Base-by-base conservation (phyloP, 106 monocot genomes). In the Apostasia shenzhenica region DNA sequence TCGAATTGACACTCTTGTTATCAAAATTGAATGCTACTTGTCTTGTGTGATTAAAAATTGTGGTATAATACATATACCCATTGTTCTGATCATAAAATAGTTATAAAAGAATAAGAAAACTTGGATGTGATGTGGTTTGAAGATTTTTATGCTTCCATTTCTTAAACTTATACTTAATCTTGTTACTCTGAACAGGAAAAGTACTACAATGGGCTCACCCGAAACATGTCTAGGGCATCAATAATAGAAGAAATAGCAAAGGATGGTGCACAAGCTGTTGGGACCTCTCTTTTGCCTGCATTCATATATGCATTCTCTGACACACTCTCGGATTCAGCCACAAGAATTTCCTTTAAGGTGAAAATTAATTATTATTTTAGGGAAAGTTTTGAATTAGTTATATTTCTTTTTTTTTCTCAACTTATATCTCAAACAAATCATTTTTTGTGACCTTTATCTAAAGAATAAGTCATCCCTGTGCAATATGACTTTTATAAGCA, bases 261-360 rank as follows among this genome's bases (percentile, higher is more conserved):
- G 12, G 54, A 83, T 57, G 83, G 76, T 7, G 74, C 52, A 0
- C 39, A 13, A 44, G 77, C 72, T 26, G 69, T 86, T 53, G 88
- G 85, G 26, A 69, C 63, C 14, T 77, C 81, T n/a, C 63, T 79
- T 8, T 63, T 82, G 10, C 56, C 81, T 55, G 76, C 67, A 53
- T 80, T 93, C 57, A 63, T 67, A 70, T 67, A 73, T 64, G 92
- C 83, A 54, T 89, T 93, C 48, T 3, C 67, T 53, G 81, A 93
- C 72, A 43, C 51, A 14, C 51, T 54, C 3, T 81, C 89, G 39
- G 92, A 88, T 58, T n/a, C 49, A 5, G 88, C 80, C 45, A 69
- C 85, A 47, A 84, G 88, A 60, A 68, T 77, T 66, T 88, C 88
- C 67, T 88, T 81, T 66, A 88, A 72, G 71, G 88, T 85, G 45